A percentile compares a stretch with the other conserved stretches of the same genome.
Evolutionary conservation across 129 eudicot species (phyloP).

Genomic region (Helichrysum umbraculigerum): DNA sequence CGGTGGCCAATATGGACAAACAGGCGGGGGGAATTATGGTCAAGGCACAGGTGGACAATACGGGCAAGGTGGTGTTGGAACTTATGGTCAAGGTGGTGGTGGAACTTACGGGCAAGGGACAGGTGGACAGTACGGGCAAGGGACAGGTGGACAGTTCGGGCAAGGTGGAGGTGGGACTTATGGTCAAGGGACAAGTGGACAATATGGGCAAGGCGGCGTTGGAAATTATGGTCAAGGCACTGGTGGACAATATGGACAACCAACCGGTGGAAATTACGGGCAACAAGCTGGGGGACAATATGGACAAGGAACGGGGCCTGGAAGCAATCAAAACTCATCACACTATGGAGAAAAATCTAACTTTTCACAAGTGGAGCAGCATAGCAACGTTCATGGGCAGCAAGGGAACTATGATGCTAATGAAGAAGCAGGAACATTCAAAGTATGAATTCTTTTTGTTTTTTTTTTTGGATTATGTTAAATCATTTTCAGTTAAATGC

Average conservation of each 20-base stretch:
- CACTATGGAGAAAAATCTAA: constrained; percentile 39
- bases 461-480: constrained; percentile 16
- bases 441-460: constrained; percentile 39
- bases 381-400: constrained; percentile 33
- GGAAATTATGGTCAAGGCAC: constrained; percentile 16
- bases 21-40: constrained; percentile 27
- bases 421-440: constrained; percentile 32
- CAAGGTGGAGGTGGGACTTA: constrained; percentile 29
- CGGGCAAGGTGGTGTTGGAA: constrained; percentile 30
- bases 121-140: too few species aligned
- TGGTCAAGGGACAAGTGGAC: constrained; percentile 23
- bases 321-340: constrained; percentile 23
- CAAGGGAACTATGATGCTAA: constrained; percentile 39
- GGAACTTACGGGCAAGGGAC: constrained; percentile 26
- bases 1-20: constrained; percentile 35
- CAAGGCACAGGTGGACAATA: constrained; percentile 29
- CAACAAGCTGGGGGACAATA: constrained; percentile 32
- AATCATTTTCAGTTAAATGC: not conserved
- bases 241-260: constrained; percentile 38
- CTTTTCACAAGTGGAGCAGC: constrained; percentile 32
- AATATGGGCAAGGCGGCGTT: constrained; percentile 18
- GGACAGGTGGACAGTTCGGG: constrained; percentile 29
- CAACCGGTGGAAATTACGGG: constrained; percentile 29
- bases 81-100: constrained; percentile 23
- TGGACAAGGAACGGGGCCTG: constrained; percentile 30